These are phyloP conservation scores for Euphorbia schlechtendalii DNA, from an alignment of 441 rosid genomes.

Conservation along the genomic window DNA sequence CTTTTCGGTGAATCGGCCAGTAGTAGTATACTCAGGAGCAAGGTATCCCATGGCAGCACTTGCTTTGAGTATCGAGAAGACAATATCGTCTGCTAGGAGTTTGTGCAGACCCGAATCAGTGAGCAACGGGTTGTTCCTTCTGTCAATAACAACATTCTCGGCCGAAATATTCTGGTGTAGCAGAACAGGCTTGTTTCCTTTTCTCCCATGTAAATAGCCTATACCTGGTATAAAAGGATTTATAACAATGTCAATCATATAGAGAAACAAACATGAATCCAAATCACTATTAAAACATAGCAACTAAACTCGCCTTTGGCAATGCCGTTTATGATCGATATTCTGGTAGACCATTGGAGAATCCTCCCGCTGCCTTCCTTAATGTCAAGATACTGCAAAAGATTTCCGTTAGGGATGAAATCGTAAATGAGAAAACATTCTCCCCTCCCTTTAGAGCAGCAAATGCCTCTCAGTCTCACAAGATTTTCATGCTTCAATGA, in stretches of 20 bases:
- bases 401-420: constrained; percentile 68
- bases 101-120: constrained; percentile 75
- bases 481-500: constrained; percentile 74
- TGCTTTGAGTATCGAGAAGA: constrained; percentile 79
- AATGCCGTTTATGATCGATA: constrained; percentile 68
- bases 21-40: constrained; percentile 84
- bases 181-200: constrained; percentile 51
- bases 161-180: constrained; percentile 86
- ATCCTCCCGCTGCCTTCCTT: constrained; percentile 43
- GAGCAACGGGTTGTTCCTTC: constrained; percentile 53
- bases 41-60: constrained; percentile 98
- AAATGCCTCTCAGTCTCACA: constrained; percentile 77
- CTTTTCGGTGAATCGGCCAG: constrained; percentile 89
- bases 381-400: constrained; percentile 63
- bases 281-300: background rate
- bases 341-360: constrained; percentile 81
- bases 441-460: constrained; percentile 91
- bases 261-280: background rate
- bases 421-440: constrained; percentile 87
- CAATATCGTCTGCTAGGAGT: constrained; percentile 86
- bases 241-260: constrained; percentile 7
- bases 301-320: constrained; percentile 47
- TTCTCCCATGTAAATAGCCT: constrained; percentile 53
- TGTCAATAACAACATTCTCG: constrained; percentile 65
- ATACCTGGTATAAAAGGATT: constrained; percentile 48